Conservation (phyloP, 1,284 basidiomycete genomes). For the Rhodotorula sp. region DNA sequence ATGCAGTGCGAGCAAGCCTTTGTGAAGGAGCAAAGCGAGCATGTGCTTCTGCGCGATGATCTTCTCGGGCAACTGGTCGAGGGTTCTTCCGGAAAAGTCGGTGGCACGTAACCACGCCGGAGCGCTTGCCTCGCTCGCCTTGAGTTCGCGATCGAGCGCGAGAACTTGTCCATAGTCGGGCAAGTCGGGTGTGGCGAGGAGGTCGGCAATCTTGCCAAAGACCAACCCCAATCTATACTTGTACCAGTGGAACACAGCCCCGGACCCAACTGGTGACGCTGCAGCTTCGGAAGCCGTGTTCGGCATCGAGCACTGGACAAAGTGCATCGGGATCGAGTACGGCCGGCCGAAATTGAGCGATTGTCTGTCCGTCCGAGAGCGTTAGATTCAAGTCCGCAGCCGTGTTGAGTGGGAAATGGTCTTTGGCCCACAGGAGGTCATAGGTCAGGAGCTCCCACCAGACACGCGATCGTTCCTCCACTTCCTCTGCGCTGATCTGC, state of each 20-base stretch:
- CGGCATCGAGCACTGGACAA: slow-evolving; percentile 22
- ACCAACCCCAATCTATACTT: slow-evolving; percentile 34
- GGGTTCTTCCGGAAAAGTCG: slow-evolving; percentile 5
- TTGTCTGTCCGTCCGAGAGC: slow-evolving; percentile 15
- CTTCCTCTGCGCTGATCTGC: background rate
- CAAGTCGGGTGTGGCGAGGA: slow-evolving; percentile 34
- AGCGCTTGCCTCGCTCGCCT: slow-evolving; percentile 29
- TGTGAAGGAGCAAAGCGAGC: slow-evolving; percentile 40
- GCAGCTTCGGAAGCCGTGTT: slow-evolving; percentile 19
- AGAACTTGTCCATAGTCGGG: slow-evolving; percentile 38
- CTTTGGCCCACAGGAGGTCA: slow-evolving; percentile 26
- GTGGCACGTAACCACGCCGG: slow-evolving; percentile 37
- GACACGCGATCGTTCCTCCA: slow-evolving; percentile 16
- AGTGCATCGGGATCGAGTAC: slow-evolving; percentile 37
- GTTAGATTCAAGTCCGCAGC: too few species aligned
- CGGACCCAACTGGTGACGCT: slow-evolving; percentile 13
- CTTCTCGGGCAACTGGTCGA: slow-evolving; percentile 14
- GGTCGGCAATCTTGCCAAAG: slow-evolving; percentile 37
- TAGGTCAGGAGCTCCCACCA: slow-evolving; percentile 41
- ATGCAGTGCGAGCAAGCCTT: slow-evolving; percentile 39
- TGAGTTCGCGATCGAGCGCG: slow-evolving; percentile 38
- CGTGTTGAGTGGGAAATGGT: too few species aligned
- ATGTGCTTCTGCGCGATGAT: slow-evolving; percentile 40
- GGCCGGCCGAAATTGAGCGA: slow-evolving; percentile 44
- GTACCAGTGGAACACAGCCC: slow-evolving; percentile 37